phyloP scores from a whole-genome alignment of 2,329 filamentous ascomycete species.

The Colletotrichum gigasporum region DNA sequence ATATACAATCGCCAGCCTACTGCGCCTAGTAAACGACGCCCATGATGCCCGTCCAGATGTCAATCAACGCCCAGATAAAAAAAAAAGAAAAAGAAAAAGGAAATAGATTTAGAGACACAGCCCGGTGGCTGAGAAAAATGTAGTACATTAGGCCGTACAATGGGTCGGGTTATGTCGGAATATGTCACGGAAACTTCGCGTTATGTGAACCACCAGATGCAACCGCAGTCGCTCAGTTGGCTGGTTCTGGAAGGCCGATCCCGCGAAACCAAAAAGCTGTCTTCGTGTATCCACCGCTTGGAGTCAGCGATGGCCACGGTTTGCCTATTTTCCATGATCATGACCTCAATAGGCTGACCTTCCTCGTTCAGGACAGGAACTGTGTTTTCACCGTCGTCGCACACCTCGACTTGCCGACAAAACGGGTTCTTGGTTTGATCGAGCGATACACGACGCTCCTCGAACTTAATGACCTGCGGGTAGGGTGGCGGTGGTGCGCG shows the following conservation, averaged over 20 bases:
- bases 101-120: neutral
- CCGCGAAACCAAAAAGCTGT: slow-evolving; percentile 19
- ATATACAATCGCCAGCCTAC: slow-evolving; percentile 16
- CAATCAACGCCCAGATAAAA: neutral
- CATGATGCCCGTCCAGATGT: neutral
- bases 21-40: slow-evolving; percentile 13
- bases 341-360: slow-evolving; percentile 52
- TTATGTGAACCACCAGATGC: slow-evolving; percentile 61
- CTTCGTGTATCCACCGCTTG: slow-evolving; percentile 27
- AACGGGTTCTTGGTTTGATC: slow-evolving; percentile 46
- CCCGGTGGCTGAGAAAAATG: neutral
- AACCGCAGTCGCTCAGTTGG: slow-evolving; percentile 61
- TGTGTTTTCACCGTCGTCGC: slow-evolving; percentile 46
- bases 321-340: slow-evolving; percentile 51
- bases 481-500: slow-evolving; percentile 47
- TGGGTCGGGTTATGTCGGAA: neutral
- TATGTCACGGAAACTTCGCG: neutral
- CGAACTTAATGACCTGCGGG: slow-evolving; percentile 63
- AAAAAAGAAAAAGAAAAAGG: neutral
- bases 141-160: slow-evolving; percentile 4
- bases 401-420: slow-evolving; percentile 60
- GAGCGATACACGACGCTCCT: slow-evolving; percentile 58
- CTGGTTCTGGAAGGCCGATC: slow-evolving; percentile 24
- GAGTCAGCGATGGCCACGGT: slow-evolving; percentile 19
- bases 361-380: slow-evolving; percentile 45